Base-by-base conservation (phyloP, 1,284 basidiomycete species). In the Fomitiporia mediterranea region DNA sequence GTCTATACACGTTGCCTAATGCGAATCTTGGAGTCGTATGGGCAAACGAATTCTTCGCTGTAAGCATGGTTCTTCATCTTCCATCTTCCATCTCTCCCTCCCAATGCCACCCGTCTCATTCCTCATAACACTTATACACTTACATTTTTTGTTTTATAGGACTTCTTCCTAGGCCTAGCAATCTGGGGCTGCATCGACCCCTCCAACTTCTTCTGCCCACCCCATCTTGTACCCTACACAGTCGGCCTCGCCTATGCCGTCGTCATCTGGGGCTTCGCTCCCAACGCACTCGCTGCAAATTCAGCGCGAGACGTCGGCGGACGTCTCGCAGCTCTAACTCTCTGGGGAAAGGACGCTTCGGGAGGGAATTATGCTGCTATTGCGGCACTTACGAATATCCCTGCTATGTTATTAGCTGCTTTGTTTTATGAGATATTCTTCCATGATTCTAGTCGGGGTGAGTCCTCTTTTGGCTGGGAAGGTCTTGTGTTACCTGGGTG, bases 241-340 rank as follows among this genome's bases (percentile, higher is more conserved):
- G 74, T 87, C 42, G 73, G 75, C 19, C 66, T 83, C 32, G 74
- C 76, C 60, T 86, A 85, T 62, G 78, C 72, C 42, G 67, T 73
- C 25, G 74, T 75, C 28, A 76, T 87, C 51, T 86, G 84, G 82
- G 79, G 81, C 13, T 86, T 72, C 65, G 73, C 78, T 1, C 71
- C 75, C 3, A 73, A 75, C 30, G 77, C 76, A 48, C 64, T 87
- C 56, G 76, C 82, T 11, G 72, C 83, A 17, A 88, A 88, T 66
- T 69, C 82, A 1, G 84, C 85, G 30, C 81, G 85, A 62, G 86
- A 88, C 64, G 42, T 89, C 47, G 86, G 85, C 17, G 82, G 75
- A 2, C 78, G 84, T 15, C 61, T 87, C 23, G 74, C 76, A 59
- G 79, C 74, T 3, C 61, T 86, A 64, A 73, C 80, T 0, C 74